phyloP scores from a whole-genome alignment of 2,329 filamentous ascomycete species.

The Penicillium sp. region DNA sequence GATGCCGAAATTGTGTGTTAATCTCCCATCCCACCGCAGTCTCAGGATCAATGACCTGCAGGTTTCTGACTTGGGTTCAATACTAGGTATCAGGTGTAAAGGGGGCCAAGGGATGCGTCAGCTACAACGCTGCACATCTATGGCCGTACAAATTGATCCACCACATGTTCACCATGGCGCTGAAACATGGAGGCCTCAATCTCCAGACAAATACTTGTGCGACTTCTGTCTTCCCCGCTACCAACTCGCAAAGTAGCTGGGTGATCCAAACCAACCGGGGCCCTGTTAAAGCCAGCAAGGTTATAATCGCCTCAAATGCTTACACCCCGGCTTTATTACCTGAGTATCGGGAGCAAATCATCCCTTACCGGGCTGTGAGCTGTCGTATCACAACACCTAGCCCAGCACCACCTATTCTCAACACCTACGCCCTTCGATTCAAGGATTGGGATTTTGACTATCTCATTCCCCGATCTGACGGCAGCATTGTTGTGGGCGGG shows the following conservation, averaged over 20 bases:
- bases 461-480: slow-evolving; percentile 50
- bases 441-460: slow-evolving; percentile 34
- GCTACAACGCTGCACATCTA: neutral
- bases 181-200: neutral
- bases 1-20: too few species aligned
- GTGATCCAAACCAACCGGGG: neutral
- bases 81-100: neutral
- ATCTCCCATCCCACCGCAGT: too few species aligned
- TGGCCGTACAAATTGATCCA: neutral
- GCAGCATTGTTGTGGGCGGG: slow-evolving; percentile 53
- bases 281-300: neutral
- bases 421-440: slow-evolving; percentile 49
- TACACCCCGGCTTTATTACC: neutral
- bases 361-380: neutral
- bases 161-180: neutral
- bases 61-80: too few species aligned
- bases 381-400: neutral
- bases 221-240: neutral
- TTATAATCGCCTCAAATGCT: neutral
- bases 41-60: neutral
- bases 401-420: neutral
- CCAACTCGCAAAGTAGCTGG: neutral
- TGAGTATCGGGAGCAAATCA: neutral
- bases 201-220: neutral
- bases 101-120: neutral